Evolutionary conservation across 1,284 basidiomycete species (phyloP), one percentile per base, ranked within the genome.

Genomic region (Rhizoctonia solani): DNA sequence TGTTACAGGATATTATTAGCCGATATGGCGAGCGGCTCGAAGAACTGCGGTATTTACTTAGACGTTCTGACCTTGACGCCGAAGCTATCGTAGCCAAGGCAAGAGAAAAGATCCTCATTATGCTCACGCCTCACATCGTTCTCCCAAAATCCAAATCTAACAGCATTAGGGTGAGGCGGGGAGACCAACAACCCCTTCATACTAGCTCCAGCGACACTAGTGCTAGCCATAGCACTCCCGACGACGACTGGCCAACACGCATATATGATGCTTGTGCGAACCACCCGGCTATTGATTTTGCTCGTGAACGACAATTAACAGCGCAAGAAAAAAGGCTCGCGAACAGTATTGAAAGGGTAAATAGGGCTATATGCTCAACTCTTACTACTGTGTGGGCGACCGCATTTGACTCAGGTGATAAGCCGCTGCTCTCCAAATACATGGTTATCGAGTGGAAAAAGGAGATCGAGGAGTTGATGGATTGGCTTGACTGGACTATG

Each of bases 401-500:
- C 75, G 80, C 19, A 34, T 81, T 74, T 29, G 72, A 73, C 16
- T 44, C 71, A 1, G 76, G 76, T 37, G 63, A 46, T 8, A 59
- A 61, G 27, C 46, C 53, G 2, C 56, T 52, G 6, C 32, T 25
- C 9, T 53, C 21, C 37, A 30, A 59, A 2, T 29, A 41, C 14
- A 39, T 78, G 4, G 32, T 72, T 4, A 55, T 42, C 19, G 44
- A 71, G 11, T 81, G 80, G 78, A 69, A 69, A 16, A 42, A 27
- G 9, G 72, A 76, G 6, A 63, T 79, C 0, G 71, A 74, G 3
- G 70, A 55, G 4, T 69, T 83, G 54, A 79, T 81, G 76, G 53
- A 42, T 0, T 82, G 81, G 81, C 72, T 83, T 19, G 81, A 79
- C 67, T 83, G 81, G 80, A 6, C 78, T 67, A 70, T 76, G 3